These are phyloP conservation scores for Rhizopogon rudus DNA, from an alignment of 768 basidiomycete genomes.

Conservation along the genomic window DNA sequence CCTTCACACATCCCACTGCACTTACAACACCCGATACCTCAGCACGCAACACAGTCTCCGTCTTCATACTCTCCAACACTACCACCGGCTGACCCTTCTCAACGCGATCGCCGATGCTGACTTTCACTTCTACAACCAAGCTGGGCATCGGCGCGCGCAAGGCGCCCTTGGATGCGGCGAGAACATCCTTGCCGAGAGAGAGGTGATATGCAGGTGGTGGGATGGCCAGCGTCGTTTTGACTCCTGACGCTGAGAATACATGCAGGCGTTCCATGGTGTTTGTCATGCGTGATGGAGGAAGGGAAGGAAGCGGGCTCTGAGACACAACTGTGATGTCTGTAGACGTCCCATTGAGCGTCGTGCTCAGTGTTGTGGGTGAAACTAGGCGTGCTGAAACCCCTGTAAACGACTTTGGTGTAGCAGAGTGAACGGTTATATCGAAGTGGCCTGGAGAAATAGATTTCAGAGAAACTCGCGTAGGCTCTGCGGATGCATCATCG, in stretches of 20 bases:
- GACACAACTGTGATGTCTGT: conserved; percentile 68
- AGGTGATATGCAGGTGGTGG: conserved; percentile 69
- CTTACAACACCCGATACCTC: conserved; percentile 64
- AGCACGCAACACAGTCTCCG: conserved; percentile 83
- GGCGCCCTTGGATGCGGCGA: conserved; percentile 54
- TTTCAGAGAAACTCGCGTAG: conserved; percentile 35
- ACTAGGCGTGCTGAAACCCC: conserved; percentile 54
- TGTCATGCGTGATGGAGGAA: conserved; percentile 49
- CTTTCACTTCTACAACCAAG: conserved; percentile 83
- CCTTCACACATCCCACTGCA: conserved; percentile 70
- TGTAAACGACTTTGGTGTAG: conserved; percentile 32
- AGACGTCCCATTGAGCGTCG: conserved; percentile 47
- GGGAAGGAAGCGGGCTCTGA: conserved; percentile 50
- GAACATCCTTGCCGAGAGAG: conserved; percentile 56
- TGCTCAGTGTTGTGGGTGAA: conserved; percentile 47
- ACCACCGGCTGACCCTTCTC: conserved; percentile 78
- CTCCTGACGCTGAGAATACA: conserved; percentile 54
- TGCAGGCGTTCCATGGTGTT: conserved; percentile 72
- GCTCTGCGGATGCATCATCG: conserved; percentile 39
- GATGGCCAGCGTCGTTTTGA: conserved; percentile 61
- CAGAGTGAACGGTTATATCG: conserved; percentile 43
- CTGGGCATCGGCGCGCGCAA: conserved; percentile 91
- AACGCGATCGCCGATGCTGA: conserved; percentile 71
- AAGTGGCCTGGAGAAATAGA: conserved; percentile 41
- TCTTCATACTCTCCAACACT: conserved; percentile 96